Evolutionary conservation across 805 yeast genomes (phyloP).

Genomic region (Nakazawaea ishiwadae): DNA sequence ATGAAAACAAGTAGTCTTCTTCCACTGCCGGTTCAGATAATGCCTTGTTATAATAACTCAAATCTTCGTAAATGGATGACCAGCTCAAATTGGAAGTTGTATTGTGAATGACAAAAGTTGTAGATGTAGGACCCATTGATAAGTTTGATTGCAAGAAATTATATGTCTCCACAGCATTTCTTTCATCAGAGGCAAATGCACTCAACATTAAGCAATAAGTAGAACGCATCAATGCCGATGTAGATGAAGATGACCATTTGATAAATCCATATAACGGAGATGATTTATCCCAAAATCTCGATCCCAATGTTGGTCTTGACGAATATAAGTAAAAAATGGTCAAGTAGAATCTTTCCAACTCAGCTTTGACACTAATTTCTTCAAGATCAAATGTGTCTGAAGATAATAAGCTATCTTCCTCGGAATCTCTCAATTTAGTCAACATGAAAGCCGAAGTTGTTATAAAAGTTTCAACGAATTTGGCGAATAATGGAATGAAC

Average conservation of each 20-base stretch:
- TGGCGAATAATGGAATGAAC: conserved; percentile 39
- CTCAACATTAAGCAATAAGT: conserved; percentile 77
- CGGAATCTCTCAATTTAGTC: conserved; percentile 65
- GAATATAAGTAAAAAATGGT: conserved; percentile 66
- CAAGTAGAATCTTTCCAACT: conserved; percentile 81
- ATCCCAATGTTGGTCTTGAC: conserved; percentile 52
- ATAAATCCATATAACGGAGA: conserved; percentile 71
- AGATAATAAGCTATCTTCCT: conserved; percentile 66
- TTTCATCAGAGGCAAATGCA: conserved; percentile 60
- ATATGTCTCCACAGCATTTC: conserved; percentile 46
- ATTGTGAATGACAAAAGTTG: conserved; percentile 21
- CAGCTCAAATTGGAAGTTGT: conserved; percentile 26
- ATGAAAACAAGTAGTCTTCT: background rate
- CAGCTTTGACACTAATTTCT: conserved; percentile 68
- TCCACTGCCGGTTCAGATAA: conserved; percentile 16
- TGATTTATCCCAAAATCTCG: conserved; percentile 67
- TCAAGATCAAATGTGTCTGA: conserved; percentile 51
- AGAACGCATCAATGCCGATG: conserved; percentile 76
- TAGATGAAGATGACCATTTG: conserved; percentile 78
- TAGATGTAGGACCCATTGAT: conserved; percentile 14
- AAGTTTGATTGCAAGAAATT: conserved; percentile 36
- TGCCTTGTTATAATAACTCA: conserved; percentile 26
- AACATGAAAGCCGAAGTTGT: conserved; percentile 61
- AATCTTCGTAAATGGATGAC: conserved; percentile 30
- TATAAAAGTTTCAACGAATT: conserved; percentile 51